Percentiles rank a stretch among this genome's conserved stretches.
These are phyloP conservation scores for Termitomyces heimii DNA, from an alignment of 768 basidiomycete species.

Conservation along the genomic window DNA sequence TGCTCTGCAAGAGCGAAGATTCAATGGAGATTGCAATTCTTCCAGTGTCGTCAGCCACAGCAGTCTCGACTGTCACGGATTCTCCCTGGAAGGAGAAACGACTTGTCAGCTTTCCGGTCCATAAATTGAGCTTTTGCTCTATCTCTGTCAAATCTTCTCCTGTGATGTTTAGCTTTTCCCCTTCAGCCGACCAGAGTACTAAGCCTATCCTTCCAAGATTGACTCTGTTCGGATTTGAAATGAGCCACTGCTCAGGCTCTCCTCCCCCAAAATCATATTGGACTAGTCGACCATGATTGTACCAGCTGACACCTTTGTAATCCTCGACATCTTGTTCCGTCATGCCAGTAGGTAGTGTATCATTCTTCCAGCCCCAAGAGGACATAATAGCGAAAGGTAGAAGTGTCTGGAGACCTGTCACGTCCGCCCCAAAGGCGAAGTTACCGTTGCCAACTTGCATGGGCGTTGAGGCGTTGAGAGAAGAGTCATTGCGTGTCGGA, in stretches of 20 bases:
- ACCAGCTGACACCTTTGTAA: slow-evolving; percentile 45
- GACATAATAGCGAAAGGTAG: slow-evolving; percentile 50
- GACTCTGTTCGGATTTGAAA: slow-evolving; percentile 50
- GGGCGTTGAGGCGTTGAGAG: slow-evolving; percentile 31
- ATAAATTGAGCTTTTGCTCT: slow-evolving; percentile 45
- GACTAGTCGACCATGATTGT: slow-evolving; percentile 43
- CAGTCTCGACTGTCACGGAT: slow-evolving; percentile 32
- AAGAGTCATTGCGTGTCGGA: slow-evolving; percentile 42
- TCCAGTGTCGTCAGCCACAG: slow-evolving; percentile 31
- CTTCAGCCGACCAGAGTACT: slow-evolving; percentile 27
- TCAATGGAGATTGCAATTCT: slow-evolving; percentile 32
- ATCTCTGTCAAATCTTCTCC: slow-evolving; percentile 30
- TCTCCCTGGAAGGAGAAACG: slow-evolving; percentile 31
- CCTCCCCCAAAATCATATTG: slow-evolving; percentile 49
- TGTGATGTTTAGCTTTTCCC: slow-evolving; percentile 23
- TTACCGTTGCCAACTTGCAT: slow-evolving; percentile 60
- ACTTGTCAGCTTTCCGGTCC: slow-evolving; percentile 47
- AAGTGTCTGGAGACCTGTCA: slow-evolving; percentile 55
- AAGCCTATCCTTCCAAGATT: slow-evolving; percentile 49
- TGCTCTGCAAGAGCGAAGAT: slow-evolving; percentile 33
- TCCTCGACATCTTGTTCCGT: slow-evolving; percentile 37
- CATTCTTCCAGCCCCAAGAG: slow-evolving; percentile 60
- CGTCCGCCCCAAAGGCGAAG: slow-evolving; percentile 55
- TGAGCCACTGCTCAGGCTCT: slow-evolving; percentile 47
- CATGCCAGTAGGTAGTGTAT: slow-evolving; percentile 38